phyloP scores from a whole-genome alignment of 2,329 filamentous ascomycete genomes.

The Pseudophaeomoniella oleicola region DNA sequence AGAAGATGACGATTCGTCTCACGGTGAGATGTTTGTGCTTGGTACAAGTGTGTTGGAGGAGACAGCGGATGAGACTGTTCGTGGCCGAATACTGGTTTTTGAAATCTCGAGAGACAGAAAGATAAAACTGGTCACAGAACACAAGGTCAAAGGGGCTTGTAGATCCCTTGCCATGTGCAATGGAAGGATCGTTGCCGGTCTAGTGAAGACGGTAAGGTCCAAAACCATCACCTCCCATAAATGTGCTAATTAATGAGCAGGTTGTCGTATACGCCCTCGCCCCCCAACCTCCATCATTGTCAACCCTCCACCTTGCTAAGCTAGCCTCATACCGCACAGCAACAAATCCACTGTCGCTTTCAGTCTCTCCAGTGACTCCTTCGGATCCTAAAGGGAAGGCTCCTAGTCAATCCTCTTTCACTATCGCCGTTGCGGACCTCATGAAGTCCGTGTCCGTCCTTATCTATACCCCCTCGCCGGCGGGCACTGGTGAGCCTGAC shows the following conservation, averaged over 20 bases:
- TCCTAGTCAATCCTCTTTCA: conserved; percentile 24
- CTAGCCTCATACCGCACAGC: conserved; percentile 65
- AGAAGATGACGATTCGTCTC: conserved; percentile 38
- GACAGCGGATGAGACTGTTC: conserved; percentile 36
- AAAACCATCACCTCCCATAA: conserved; percentile 1
- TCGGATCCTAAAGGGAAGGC: background rate
- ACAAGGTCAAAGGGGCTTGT: conserved; percentile 64
- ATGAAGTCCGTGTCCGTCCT: conserved; percentile 85
- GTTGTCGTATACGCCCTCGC: conserved; percentile 44
- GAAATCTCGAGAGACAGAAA: conserved; percentile 64
- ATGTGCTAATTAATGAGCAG: conserved; percentile 18
- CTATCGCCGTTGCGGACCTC: conserved; percentile 74
- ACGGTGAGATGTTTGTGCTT: conserved; percentile 71
- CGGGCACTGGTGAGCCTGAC: conserved; percentile 25
- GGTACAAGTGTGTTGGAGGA: conserved; percentile 71
- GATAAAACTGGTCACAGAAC: conserved; percentile 56
- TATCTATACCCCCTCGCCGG: conserved; percentile 39
- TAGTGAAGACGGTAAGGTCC: conserved; percentile 66
- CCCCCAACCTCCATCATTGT: conserved; percentile 15
- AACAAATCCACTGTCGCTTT: conserved; percentile 70
- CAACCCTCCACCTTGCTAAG: conserved; percentile 44
- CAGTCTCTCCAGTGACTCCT: conserved; percentile 40
- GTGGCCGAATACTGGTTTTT: conserved; percentile 70
- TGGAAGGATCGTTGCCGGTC: conserved; percentile 65
- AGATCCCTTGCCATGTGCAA: conserved; percentile 61